Conservation (phyloP, 148 eudicot species). For the Camellia sinensis region DNA sequence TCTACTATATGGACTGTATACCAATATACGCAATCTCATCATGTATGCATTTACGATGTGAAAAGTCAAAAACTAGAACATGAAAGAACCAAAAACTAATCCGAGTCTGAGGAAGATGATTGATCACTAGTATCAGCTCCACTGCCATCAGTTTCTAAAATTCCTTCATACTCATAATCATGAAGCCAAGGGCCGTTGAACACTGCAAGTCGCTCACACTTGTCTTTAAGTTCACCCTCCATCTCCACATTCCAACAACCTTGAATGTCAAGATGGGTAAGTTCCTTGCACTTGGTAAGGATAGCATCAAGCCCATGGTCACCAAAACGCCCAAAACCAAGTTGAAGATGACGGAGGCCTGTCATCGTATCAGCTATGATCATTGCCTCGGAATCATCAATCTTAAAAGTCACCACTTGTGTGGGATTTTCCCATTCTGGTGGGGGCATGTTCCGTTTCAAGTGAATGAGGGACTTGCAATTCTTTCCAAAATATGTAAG, state of each 20-base stretch:
- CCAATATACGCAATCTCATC: not conserved
- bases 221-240: conserved; percentile 11
- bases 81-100: not conserved
- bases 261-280: conserved; percentile 22
- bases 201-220: conserved; percentile 9
- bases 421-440: conserved; percentile 1
- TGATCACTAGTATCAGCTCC: not conserved
- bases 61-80: not conserved
- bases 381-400: conserved; percentile 20
- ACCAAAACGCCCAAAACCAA: conserved; percentile 20
- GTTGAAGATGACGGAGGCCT: conserved; percentile 14
- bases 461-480: conserved; percentile 21
- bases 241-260: conserved; percentile 25
- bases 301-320: conserved; percentile 19
- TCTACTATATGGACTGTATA: too few species aligned
- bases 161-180: conserved; percentile 6
- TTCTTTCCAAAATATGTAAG: conserved; percentile 25
- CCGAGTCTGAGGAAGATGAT: conserved; percentile 3
- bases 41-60: not conserved
- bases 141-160: not conserved
- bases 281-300: conserved; percentile 17
- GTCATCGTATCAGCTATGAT: conserved; percentile 24
- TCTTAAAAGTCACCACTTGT: not conserved
- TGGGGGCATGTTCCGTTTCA: conserved; percentile 32
- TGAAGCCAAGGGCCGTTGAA: conserved; percentile 18